Evolutionary conservation across 164 flowering plant genomes (phyloP), one percentile per base, ranked within the genome.

Genomic region (Houttuynia cordata): DNA sequence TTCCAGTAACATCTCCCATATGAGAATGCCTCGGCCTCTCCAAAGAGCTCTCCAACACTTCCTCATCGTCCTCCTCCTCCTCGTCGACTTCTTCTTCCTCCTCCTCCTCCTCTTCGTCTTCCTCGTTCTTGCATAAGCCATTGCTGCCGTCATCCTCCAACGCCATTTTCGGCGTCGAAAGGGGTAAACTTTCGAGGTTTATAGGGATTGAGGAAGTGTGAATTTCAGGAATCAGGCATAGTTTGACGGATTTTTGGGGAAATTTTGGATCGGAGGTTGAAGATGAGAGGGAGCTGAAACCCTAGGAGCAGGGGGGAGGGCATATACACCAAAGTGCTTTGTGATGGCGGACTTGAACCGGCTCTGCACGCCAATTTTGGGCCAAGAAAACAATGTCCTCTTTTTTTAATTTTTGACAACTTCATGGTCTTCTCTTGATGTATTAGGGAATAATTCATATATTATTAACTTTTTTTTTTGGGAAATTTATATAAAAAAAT

Each of bases 31-130:
- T 30, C 17, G 58, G 24, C 10, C 13, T 24, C 24, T 56, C 58
- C 17, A 56, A 8, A 8, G 58, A 23, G 4, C 13, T 24, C 24
- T 56, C 58, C 17, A 56, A 8, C 39, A 56, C 24, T 10, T 56
- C 58, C 12, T 56, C 58, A 7, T 56, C 58, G 2, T 56, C 58
- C 34, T 56, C 58, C 8, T 56, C 58, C 34, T 30, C 37, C 37
- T 30, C 37, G 37, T 30, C 37, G 37, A 2, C 37, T 14, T 56
- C 58, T 15, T 56, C 58, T 2, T 56, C 58, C 15, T 56, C 58
- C 34, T 56, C 58, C 15, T 56, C 58, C 15, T 56, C 58, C 8
- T 52, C 58, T 17, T 30, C 10, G 58, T 22, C 55, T 12, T 56
- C 30, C 23, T 17, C 15, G 0, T 24, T 30, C 37, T 22, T 30